Conservation (phyloP, 148 eudicot genomes). For the Gaultheria prostrata region DNA sequence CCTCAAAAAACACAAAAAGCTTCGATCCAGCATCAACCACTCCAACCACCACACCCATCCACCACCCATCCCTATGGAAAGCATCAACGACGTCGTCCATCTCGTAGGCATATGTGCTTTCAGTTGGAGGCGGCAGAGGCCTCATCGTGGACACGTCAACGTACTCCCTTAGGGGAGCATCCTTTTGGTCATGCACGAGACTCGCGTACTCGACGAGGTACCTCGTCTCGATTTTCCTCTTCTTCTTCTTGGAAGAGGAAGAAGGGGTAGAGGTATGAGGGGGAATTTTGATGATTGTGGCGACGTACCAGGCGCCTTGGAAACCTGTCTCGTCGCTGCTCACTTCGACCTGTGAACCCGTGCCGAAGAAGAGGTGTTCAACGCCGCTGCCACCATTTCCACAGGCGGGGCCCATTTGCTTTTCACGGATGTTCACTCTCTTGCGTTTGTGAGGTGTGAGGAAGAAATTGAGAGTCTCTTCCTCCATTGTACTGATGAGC, state of each 20-base stretch:
- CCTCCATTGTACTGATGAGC: background rate
- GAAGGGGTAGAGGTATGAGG: background rate
- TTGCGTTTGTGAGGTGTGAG: background rate
- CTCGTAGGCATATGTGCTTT: background rate
- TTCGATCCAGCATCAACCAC: background rate
- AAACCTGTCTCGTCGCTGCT: slow-evolving; percentile 10
- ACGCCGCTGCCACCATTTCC: background rate
- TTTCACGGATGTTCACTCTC: background rate
- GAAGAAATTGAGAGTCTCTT: background rate
- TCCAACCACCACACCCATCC: background rate
- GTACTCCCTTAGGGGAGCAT: background rate
- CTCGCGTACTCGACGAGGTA: background rate
- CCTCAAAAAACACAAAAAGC: background rate
- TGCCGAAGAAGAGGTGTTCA: background rate
- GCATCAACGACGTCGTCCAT: slow-evolving; percentile 11
- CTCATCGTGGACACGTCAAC: slow-evolving; percentile 1
- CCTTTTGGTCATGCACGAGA: background rate
- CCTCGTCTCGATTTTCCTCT: background rate
- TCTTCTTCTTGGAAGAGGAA: background rate
- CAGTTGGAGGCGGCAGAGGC: slow-evolving; percentile 6
- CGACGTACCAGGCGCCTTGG: slow-evolving; percentile 9
- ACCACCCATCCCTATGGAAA: slow-evolving; percentile 2
- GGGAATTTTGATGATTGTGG: background rate
- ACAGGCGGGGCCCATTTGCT: background rate
- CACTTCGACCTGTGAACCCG: slow-evolving; percentile 11